These are phyloP conservation scores for Sanghuangporus weigelae DNA, from an alignment of 1,284 basidiomycete genomes.

Conservation along the genomic window DNA sequence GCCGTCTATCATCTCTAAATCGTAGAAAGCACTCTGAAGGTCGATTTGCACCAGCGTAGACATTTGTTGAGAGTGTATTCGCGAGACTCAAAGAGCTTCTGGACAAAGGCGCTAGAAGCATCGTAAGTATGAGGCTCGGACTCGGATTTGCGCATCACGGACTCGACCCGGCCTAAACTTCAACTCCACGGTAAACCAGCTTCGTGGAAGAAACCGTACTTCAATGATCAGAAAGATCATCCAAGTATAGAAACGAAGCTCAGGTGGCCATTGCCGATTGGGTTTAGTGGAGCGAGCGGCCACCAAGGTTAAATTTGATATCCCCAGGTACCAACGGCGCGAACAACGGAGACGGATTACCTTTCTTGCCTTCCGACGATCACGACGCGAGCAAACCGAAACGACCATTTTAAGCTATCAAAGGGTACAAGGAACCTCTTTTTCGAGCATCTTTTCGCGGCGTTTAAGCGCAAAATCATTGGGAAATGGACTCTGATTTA, in stretches of 20 bases:
- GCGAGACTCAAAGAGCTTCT: too few species aligned
- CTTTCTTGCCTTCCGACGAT: background rate
- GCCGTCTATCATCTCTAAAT: too few species aligned
- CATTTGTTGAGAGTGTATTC: too few species aligned
- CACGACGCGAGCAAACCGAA: background rate
- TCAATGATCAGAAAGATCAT: background rate
- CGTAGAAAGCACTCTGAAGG: too few species aligned
- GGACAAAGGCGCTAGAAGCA: too few species aligned
- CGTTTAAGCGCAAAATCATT: background rate
- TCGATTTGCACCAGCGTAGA: too few species aligned
- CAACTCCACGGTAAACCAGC: background rate
- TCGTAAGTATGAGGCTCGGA: background rate
- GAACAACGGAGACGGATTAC: background rate
- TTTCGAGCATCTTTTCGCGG: background rate
- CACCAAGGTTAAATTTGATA: background rate
- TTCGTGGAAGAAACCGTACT: background rate
- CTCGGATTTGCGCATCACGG: background rate
- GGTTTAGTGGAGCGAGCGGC: background rate
- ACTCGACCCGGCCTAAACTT: background rate
- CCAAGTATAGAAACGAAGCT: background rate
- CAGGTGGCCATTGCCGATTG: background rate
- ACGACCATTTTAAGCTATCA: background rate
- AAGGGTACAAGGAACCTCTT: background rate
- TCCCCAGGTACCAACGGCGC: background rate
- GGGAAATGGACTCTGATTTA: background rate